Base-by-base conservation (phyloP, 129 eudicot species). In the Logfia minima region DNA sequence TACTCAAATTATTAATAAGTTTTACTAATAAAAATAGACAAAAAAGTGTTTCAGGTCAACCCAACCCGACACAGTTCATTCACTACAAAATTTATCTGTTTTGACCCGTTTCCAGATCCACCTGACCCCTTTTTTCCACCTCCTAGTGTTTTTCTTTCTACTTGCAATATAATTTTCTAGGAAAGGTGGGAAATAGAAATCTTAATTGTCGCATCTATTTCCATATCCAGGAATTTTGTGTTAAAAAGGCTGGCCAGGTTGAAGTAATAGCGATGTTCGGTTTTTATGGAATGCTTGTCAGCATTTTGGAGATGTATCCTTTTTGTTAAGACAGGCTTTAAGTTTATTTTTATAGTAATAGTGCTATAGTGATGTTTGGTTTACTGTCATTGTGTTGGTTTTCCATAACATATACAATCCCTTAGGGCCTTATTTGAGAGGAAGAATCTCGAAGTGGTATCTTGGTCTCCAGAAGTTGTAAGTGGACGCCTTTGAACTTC, bases 201-300 rank as follows among this genome's bases (percentile, higher is more conserved):
- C 31, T 68, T 35, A 60, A 16, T 4, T 24, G 43, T 52, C 35
- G 21, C 23, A 23, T 65, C 31, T 53, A n/a, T 73, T 11, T 0
- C 26, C 26, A 43, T 14, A 64, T 74, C 73, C 90, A 90, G 98
- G 98, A 93, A 73, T 90, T 70, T 75, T 87, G 90, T 80, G 96
- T 89, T 48, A 91, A 93, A 84, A 89, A 76, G 83, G 89, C 78
- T 28, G 96, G 89, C 78, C 84, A 80, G 32, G 73, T 86, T 66
- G 98, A 93, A 90, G 92, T 89, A 70, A 35, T 93, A 14, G 68
- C 97, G 0, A 93, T 93, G 98, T 58, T 91, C 72, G 96, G 96
- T 74, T 39, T 89, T 62, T 91, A 87, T 65, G 98, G 93, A 70
- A 77, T 81, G 88, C 86, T 93, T 66, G 80, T 86, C 7, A 93